These are phyloP conservation scores for Mucor velutinosus DNA, from an alignment of 371 early-diverging fungal species.

Conservation along the genomic window DNA sequence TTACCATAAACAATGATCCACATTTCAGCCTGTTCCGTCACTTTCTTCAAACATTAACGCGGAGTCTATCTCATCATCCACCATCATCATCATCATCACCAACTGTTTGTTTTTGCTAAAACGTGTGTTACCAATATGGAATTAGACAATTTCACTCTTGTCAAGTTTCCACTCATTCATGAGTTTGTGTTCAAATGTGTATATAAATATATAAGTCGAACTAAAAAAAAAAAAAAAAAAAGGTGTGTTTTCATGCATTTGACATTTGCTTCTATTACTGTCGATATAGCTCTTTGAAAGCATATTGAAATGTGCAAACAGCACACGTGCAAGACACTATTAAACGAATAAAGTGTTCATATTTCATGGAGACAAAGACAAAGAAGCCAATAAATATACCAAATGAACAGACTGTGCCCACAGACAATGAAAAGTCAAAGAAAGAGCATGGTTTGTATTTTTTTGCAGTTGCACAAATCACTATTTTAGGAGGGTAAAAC, in stretches of 20 bases:
- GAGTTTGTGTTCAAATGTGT: neutral
- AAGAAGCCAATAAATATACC: neutral
- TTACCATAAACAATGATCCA: neutral
- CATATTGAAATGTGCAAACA: neutral
- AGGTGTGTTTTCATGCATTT: neutral
- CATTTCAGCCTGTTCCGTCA: neutral
- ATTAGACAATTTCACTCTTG: constrained; percentile 2
- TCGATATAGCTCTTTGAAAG: neutral
- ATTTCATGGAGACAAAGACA: neutral
- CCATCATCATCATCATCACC: neutral
- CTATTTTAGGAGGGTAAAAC: constrained; percentile 17
- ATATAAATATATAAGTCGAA: neutral
- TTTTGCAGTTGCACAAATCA: constrained; percentile 10
- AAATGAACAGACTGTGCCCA: neutral
- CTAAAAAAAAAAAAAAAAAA: neutral
- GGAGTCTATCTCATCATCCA: neutral
- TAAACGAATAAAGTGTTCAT: neutral
- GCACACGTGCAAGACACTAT: neutral
- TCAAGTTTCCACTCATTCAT: neutral
- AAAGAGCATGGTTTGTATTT: neutral
- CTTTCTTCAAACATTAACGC: neutral
- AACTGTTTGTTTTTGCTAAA: neutral
- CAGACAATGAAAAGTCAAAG: neutral
- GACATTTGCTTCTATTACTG: neutral
- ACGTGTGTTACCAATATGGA: neutral